Evolutionary conservation across 2,329 filamentous ascomycete genomes (phyloP).

Genomic region (Talaromyces atroroseus): DNA sequence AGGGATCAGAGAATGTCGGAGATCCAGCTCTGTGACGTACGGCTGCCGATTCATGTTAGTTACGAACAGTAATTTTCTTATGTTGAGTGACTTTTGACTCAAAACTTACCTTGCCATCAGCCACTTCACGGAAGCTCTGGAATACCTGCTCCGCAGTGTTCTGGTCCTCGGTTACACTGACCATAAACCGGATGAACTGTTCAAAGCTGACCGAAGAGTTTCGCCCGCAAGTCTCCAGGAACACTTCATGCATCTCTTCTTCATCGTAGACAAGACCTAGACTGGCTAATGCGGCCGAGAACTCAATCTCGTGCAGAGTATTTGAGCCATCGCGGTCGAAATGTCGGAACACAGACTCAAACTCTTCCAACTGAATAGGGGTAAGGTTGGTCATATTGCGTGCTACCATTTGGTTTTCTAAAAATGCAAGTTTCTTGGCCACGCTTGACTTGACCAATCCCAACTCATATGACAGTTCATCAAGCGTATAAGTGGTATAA

Average conservation of each 20-base stretch:
- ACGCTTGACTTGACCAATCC: constrained; percentile 86
- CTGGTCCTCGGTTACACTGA: constrained; percentile 96
- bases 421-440: constrained; percentile 90
- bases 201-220: constrained; percentile 78
- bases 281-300: constrained; percentile 91
- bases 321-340: constrained; percentile 94
- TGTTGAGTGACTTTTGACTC: background rate
- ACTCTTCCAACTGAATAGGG: constrained; percentile 96
- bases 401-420: constrained; percentile 98
- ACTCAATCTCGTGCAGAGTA: constrained; percentile 85
- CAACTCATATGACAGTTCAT: constrained; percentile 91
- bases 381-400: constrained; percentile 98
- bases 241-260: constrained; percentile 96
- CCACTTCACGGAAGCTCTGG: constrained; percentile 94
- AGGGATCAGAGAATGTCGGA: constrained; percentile 88
- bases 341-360: constrained; percentile 96
- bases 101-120: constrained; percentile 75
- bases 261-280: constrained; percentile 94
- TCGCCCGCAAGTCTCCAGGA: constrained; percentile 75
- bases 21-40: constrained; percentile 96
- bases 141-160: constrained; percentile 98
- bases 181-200: constrained; percentile 99
- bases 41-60: constrained; percentile 46
- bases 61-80: background rate
- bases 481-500: constrained; percentile 98